These are phyloP conservation scores for Wickerhamomyces silvicola DNA, from an alignment of 805 yeast species.

Conservation along the genomic window DNA sequence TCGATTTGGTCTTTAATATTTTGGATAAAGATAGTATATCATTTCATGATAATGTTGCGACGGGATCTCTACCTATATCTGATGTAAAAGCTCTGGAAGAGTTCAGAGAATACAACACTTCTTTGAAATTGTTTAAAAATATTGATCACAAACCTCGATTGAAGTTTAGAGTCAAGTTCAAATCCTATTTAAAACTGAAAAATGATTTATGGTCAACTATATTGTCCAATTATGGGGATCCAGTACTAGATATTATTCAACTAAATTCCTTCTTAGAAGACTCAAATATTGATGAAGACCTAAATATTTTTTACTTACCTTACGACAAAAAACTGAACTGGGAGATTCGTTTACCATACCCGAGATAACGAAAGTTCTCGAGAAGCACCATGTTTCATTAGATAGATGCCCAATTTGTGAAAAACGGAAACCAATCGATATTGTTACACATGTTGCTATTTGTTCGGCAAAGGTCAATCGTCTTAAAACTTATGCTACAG, in stretches of 20 bases:
- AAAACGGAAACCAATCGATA: slow-evolving; percentile 59
- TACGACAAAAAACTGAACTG: slow-evolving; percentile 13
- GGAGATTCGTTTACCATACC: slow-evolving; percentile 43
- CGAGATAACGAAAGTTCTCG: slow-evolving; percentile 49
- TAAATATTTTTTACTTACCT: slow-evolving; percentile 11
- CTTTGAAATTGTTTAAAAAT: slow-evolving; percentile 26
- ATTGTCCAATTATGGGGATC: slow-evolving; percentile 45
- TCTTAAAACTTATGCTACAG: slow-evolving; percentile 65
- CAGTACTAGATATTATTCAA: slow-evolving; percentile 44
- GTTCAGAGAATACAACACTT: slow-evolving; percentile 27
- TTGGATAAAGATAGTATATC: slow-evolving; percentile 83
- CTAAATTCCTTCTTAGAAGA: slow-evolving; percentile 53
- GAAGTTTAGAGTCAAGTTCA: slow-evolving; percentile 55
- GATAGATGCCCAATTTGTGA: slow-evolving; percentile 79
- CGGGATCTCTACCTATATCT: slow-evolving; percentile 47
- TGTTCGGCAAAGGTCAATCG: slow-evolving; percentile 80
- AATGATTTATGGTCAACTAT: slow-evolving; percentile 65
- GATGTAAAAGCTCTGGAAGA: slow-evolving; percentile 31
- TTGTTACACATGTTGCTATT: slow-evolving; percentile 80
- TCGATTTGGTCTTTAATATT: slow-evolving; percentile 61
- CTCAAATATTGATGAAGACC: slow-evolving; percentile 16
- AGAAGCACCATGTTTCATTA: slow-evolving; percentile 22
- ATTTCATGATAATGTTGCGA: slow-evolving; percentile 77
- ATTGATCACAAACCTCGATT: slow-evolving; percentile 42
- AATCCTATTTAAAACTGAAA: slow-evolving; percentile 58